Conservation (phyloP, 129 eudicot species). For the sunflower (Helianthus annuus) region DNA sequence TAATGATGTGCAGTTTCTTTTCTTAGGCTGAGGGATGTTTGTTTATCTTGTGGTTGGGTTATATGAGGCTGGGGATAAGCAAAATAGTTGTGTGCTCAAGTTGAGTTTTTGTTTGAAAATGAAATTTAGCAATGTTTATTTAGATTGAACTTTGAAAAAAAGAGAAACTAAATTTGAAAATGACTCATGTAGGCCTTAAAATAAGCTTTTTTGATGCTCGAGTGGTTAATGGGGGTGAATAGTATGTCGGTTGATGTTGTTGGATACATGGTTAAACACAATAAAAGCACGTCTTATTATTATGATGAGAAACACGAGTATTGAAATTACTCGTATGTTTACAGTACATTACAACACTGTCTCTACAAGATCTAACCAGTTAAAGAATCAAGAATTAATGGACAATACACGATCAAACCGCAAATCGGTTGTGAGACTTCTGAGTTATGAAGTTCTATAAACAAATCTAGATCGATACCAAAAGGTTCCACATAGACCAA, state of each 20-base stretch:
- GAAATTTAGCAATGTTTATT: neutral
- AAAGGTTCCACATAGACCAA: neutral
- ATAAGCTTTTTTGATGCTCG: neutral
- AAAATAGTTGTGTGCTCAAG: neutral
- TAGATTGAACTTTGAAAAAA: neutral
- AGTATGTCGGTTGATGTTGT: neutral
- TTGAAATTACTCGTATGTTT: neutral
- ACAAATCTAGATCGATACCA: neutral
- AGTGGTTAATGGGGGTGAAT: neutral
- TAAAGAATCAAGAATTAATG: neutral
- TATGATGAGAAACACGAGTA: neutral
- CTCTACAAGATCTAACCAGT: neutral
- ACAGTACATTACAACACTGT: neutral
- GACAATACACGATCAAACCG: neutral
- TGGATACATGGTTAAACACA: neutral
- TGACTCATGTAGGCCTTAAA: neutral
- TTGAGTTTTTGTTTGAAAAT: neutral
- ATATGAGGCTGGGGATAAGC: neutral
- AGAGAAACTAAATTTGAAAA: neutral
- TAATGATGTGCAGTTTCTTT: neutral
- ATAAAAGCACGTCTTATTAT: neutral
- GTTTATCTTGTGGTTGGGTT: neutral
- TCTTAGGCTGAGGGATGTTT: neutral
- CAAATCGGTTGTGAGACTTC: neutral
- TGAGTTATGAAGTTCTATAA: neutral